phyloP scores from a whole-genome alignment of 1,284 basidiomycete species.

The Veloporphyrellus conicus region DNA sequence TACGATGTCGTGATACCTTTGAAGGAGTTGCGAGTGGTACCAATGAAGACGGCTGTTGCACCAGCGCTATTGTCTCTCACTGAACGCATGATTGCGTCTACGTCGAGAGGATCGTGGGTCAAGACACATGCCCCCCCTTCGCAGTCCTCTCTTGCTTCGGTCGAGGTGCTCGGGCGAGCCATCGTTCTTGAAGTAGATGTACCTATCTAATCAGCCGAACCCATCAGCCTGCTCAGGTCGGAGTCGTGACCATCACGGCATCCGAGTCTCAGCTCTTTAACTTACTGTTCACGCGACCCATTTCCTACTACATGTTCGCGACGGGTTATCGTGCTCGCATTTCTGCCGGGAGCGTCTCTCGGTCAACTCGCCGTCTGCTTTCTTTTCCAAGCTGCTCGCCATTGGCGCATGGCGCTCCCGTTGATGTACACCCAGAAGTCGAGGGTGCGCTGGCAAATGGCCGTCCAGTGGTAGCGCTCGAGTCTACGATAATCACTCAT shows the following conservation, averaged over 20 bases:
- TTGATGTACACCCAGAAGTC: conserved; percentile 77
- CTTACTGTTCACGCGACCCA: neutral
- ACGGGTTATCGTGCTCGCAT: conserved; percentile 7
- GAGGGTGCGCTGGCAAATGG: conserved; percentile 63
- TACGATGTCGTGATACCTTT: conserved; percentile 35
- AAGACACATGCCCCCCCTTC: conserved; percentile 54
- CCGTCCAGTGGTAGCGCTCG: conserved; percentile 69
- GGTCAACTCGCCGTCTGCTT: conserved; percentile 2
- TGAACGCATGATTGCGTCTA: conserved; percentile 52
- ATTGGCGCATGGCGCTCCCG: conserved; percentile 30
- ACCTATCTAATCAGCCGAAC: too few relatives aligned
- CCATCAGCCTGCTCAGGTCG: too few relatives aligned
- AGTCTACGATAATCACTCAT: conserved; percentile 90
- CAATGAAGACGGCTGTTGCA: conserved; percentile 71
- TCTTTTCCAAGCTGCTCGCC: conserved; percentile 1
- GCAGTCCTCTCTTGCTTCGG: conserved; percentile 43
- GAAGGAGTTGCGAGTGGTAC: conserved; percentile 64
- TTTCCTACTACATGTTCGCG: conserved; percentile 17
- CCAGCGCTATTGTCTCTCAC: conserved; percentile 65
- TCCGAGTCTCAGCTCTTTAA: neutral
- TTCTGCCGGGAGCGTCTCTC: conserved; percentile 5
- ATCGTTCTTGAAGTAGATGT: conserved; percentile 8
- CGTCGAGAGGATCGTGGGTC: conserved; percentile 57
- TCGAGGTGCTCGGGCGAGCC: conserved; percentile 39
- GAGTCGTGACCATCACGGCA: neutral